Evolutionary conservation across 208 protist species (phyloP), one percentile per base, ranked within the genome.

Genomic region (Tritrichomonas foetus): DNA sequence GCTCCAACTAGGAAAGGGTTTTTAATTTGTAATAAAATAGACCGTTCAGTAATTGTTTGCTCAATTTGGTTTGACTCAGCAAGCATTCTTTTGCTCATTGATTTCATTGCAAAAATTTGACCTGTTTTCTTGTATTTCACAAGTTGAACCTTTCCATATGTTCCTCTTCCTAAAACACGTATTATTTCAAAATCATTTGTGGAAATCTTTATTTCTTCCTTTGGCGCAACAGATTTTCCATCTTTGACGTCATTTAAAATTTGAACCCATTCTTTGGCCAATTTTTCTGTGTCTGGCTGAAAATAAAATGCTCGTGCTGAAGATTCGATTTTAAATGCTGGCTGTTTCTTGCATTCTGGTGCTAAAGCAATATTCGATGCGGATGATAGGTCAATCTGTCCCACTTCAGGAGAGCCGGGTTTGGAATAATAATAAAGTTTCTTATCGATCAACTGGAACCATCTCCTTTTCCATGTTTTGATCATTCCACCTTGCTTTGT

Each of bases 1-100:
- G 95, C 49, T 39, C 84, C 72, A 27, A 96, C 93, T 27, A 95
- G 74, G 66, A 96, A 96, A 30, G 95, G 94, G 36, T 94, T 82
- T 47, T 49, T 47, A 9, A 72, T 64, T 44, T 47, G 36, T 2
- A 64, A 9, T 36, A 93, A 64, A 50, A 93, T 64, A 30, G 44
- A 36, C 8, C 47, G 25, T 89, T 89, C 78, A 47, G 39, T n/a
- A 22, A 89, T 57, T 39, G 30, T 57, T 39, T 89, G 41, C 20
- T 89, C 47, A 50, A 89, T 89, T 39, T 89, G 41, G 39, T 89
- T 36, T 57, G 16, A 16, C 2, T 89, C 78, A 1, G 41, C 78
- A 13, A 89, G 27, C 11, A 57, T 16, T 36, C 47, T 49, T 20
- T 89, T 89, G 47, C 47, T 61, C 78, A 89, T 89, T 55, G 78